A percentile compares a stretch with the other conserved stretches of the same genome.
phyloP scores from a whole-genome alignment of 1,284 basidiomycete species.

The Cutaneotrichosporon dermatis region DNA sequence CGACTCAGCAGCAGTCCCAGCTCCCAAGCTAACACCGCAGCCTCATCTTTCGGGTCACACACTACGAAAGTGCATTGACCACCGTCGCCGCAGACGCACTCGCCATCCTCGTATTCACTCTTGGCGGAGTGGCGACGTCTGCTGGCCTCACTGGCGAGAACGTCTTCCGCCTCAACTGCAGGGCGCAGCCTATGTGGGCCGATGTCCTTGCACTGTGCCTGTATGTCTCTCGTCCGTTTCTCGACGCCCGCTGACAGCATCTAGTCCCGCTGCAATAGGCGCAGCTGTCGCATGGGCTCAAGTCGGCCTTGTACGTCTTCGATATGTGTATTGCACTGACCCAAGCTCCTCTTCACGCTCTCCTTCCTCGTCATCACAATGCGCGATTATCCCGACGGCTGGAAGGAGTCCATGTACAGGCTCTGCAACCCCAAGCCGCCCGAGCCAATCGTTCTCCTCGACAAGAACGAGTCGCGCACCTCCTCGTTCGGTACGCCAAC shows the following conservation, averaged over 20 bases:
- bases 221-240: not conserved
- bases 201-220: conserved; percentile 1
- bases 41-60: not conserved
- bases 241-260: not conserved
- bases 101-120: not conserved
- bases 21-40: not conserved
- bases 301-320: not conserved
- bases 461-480: not conserved
- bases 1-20: too few relatives aligned
- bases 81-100: not conserved
- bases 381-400: not conserved
- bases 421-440: not conserved
- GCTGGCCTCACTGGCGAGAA: not conserved
- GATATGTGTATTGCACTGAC: not conserved
- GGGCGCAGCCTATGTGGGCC: not conserved
- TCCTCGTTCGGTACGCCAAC: not conserved
- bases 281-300: not conserved
- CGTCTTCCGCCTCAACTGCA: conserved; percentile 1
- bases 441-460: not conserved
- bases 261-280: not conserved
- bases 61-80: not conserved
- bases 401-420: not conserved
- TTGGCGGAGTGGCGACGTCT: not conserved
- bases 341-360: not conserved
- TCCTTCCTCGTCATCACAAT: not conserved